Base-by-base conservation (phyloP, 2,329 filamentous ascomycete species). In the Colletotrichum noveboracense region DNA sequence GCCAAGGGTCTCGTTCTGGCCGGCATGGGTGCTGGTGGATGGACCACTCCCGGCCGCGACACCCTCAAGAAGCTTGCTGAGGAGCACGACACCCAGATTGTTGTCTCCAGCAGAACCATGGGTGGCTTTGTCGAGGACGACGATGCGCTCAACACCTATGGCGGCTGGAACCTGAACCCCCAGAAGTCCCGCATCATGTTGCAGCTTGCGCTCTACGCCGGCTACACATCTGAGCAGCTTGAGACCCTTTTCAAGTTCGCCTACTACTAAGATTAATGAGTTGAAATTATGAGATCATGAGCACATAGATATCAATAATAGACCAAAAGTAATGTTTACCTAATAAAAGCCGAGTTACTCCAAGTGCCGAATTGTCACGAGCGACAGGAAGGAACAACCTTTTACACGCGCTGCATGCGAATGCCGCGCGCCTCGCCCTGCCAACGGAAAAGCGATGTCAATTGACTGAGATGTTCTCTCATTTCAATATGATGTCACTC, bases 1-100 rank as follows among this genome's bases (percentile, higher is more conserved):
- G 89, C 90, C 0, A 80, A 87, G 75, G 91, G 91, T 2, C 84
- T 92, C 12, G 88, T 92, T 2, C 88, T 88, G 26, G 90, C 90
- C 0, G 90, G 90, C 8, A 85, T 90, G 43, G 90, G 90, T 2
- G 89, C 89, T 4, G 90, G 90, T 7, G 87, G 88, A 2, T 87
- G 89, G 82, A 86, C 85, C 5, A 81, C 81, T 0, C 79, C 79
- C 2, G 88, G 86, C 18, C 77, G 78, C 5, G 76, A 81, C 21
- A 87, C 85, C 26, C 85, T 90, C 12, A 81, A 87, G 66, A 81
- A 83, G 7, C 79, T 89, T 8, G 85, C 87, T 67, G 85, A 86
- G 76, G 85, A 85, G 18, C 87, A 87, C 16, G 83, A 84, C 10
- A 87, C 87, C 1, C 87, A 89, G 6, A 86, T 91, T 18, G 86